Evolutionary conservation across 2,329 filamentous ascomycete genomes (phyloP), one percentile per base, ranked within the genome.

Genomic region (Colletotrichum graminicola): DNA sequence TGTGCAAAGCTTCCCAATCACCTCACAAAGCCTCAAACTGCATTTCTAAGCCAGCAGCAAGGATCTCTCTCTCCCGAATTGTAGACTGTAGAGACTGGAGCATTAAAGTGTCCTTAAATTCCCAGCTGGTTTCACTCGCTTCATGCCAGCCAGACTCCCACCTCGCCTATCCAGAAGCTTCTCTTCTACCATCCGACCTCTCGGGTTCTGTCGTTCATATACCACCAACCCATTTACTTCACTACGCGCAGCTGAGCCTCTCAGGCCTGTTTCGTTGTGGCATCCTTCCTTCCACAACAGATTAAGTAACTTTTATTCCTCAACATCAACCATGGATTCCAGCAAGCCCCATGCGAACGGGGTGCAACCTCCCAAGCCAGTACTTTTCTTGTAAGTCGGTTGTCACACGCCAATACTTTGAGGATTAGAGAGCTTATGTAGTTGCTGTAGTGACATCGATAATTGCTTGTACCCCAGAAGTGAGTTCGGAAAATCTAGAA

Each of bases 391-490:
- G 83, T 85, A 73, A 52, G 80, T 73, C 23, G 51, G 32, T 16
- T 12, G 23, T 10, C 29, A 29, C 2, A 21, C 51, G 29, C 26
- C 23, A 41, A 21, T 3, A 57, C 18, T 12, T 21, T 7, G 12
- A 45, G 43, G 18, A 66, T n/a, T 3, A 29, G 12, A 36, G 8
- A 16, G 34, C 71, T 73, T 23, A 62, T 18, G 49, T 23, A 1
- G 6, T 18, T 21, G 6, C 16, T 21, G 8, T 81, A 98, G 98
- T 79, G 96, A 99, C 80, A 98, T 99, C 78, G 96, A 99, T 86
- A 99, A 99, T 79, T 99, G 97, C 82, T 89, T 98, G 67, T 98
- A 98, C 78, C 91, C 95, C 0, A 94, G 92, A 82, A 95, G 93
- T 94, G 78, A 82, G 88, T 79, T 7, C 16, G 5, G 16, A 10